Base-by-base conservation (phyloP, 306 rosid genomes). In the Vigna unguiculata region DNA sequence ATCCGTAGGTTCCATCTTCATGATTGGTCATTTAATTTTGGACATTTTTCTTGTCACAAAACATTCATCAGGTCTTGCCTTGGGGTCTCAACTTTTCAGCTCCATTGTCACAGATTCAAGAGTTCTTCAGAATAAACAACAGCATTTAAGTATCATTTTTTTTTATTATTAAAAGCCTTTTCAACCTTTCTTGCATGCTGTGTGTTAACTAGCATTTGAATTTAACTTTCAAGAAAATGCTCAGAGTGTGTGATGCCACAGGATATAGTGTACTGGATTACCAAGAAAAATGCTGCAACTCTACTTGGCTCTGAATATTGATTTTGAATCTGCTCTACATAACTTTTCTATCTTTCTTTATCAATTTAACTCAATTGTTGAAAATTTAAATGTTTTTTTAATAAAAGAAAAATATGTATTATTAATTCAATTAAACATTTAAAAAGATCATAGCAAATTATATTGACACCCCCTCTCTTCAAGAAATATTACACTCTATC, bases 11-110 rank as follows among this genome's bases (percentile, higher is more conserved):
- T 65, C 45, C n/a, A 38, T 21, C 47, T 48, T 63, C 69, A 38
- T 34, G 49, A 38, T 63, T 83, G 69, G 43, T 78, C 58, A 60
- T 70, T 75, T 22, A 32, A 69, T 59, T 67, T 17, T n/a, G 38
- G 24, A 17, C 60, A 38, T 16, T 67, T 74, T 49, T 73, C 14
- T 13, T 16, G 32, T 19, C 13, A 17, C 10, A 63, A 13, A 64
- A 34, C 49, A 1, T 63, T 4, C 36, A 32, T 32, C 36, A 5
- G 36, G 7, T 25, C 28, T 25, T 25, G 32, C 32, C 15, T 38
- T 38, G 11, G 43, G 43, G 36, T 67, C 21, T 45, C 41, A 45
- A 24, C 40, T 45, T 22, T 45, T 67, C 53, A 41, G 17, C 47
- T 41, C 51, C 17, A 1, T 34, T 34, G 40, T 6, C 8, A 34